Evolutionary conservation across 2,329 filamentous ascomycete genomes (phyloP).

Genomic region (Leptographium procerum): DNA sequence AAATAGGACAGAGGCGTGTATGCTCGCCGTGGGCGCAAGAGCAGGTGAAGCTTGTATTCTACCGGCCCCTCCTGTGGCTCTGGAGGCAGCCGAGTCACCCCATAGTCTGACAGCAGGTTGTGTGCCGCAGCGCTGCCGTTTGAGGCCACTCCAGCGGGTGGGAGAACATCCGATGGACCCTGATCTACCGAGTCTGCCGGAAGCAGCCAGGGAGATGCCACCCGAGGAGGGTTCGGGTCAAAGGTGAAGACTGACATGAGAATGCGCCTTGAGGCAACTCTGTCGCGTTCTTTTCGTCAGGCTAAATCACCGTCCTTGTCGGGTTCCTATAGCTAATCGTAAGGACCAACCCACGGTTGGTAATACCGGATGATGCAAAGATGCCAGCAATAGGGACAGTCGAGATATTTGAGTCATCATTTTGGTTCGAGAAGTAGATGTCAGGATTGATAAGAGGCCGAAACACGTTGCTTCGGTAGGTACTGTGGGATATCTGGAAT

Average conservation of each 20-base stretch:
- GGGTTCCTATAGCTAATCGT: neutral
- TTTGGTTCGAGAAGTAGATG: conserved; percentile 4
- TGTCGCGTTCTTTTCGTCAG: neutral
- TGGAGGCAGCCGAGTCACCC: conserved; percentile 66
- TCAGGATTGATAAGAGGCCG: neutral
- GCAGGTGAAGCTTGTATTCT: conserved; percentile 90
- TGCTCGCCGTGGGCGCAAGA: conserved; percentile 65
- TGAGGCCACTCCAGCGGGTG: conserved; percentile 14
- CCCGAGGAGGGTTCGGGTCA: conserved; percentile 74
- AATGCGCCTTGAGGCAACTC: neutral
- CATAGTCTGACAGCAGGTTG: conserved; percentile 46
- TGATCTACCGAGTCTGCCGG: conserved; percentile 27
- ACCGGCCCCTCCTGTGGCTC: conserved; percentile 91
- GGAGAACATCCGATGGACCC: conserved; percentile 13
- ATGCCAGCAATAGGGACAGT: neutral
- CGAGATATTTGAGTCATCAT: conserved; percentile 8
- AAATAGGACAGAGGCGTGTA: conserved; percentile 55
- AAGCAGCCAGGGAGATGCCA: conserved; percentile 81
- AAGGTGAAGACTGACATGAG: conserved; percentile 91
- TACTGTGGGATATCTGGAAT: too few relatives aligned
- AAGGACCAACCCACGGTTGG: neutral
- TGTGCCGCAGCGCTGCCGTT: conserved; percentile 14
- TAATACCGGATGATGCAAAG: conserved; percentile 2
- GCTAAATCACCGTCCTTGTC: neutral
- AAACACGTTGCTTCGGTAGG: neutral